Base-by-base conservation (phyloP, 805 yeast genomes). In the Hanseniaspora mollemarum region DNA sequence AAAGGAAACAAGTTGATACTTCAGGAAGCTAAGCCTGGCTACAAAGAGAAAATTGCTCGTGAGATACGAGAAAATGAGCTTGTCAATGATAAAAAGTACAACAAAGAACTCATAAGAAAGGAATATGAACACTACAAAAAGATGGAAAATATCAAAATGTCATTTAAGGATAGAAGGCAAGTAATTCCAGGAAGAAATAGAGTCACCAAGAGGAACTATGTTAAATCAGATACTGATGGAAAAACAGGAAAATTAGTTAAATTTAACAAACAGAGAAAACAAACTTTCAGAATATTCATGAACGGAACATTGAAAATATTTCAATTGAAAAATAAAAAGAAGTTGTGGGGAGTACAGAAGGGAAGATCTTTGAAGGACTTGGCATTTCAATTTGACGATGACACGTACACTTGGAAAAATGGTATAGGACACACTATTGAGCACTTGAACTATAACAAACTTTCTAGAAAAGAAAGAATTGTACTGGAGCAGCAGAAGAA, bases 281-380 rank as follows among this genome's bases (percentile, higher is more conserved):
- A 80, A 55, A 80, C 94, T 0, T 70, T 85, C 55, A 72, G 96
- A 57, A 72, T 82, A 2, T 43, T 43, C 21, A 71, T 69, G 54
- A 71, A 75, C 53, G 86, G 81, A 6, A 74, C 66, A 42, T 65
- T 77, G 49, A 79, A 76, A 63, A 69, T 70, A 4, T 65, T 83
- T 52, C 76, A 76, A 57, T 70, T 81, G 56, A 45, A 31, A 4
- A 74, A 73, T 58, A 87, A 87, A 66, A 77, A 81, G 29, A 87
- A 87, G 62, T 72, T 92, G 37, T 90, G 98, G 98, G 97, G 97
- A 2, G 73, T 77, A 54, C 87, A 83, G 56, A 84, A 83, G 67
- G 73, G 76, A 55, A 81, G 75, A 58, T 69, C 72, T 2, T 62
- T 72, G 2, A 71, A 73, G 31, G 92, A 82, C 57, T 69, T 87